Evolutionary conservation across 2,329 filamentous ascomycete genomes (phyloP).

Genomic region (Drechslerella dactyloides): DNA sequence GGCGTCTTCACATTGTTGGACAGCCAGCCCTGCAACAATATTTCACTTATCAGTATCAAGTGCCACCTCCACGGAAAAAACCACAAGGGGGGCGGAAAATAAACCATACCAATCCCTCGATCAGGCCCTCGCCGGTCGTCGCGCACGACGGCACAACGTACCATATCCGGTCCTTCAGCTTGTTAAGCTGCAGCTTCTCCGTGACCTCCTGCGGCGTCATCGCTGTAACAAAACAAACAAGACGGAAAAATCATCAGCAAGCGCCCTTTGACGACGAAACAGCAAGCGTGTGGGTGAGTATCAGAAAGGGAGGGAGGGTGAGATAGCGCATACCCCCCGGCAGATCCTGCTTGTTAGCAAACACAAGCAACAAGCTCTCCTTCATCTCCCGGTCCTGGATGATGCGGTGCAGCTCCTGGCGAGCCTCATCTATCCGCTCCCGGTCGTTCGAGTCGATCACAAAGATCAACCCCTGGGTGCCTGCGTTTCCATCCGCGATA

Average conservation of each 20-base stretch:
- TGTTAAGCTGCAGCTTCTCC: slow-evolving; percentile 74
- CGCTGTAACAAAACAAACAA: slow-evolving; percentile 62
- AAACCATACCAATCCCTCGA: slow-evolving; percentile 74
- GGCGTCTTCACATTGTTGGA: slow-evolving; percentile 79
- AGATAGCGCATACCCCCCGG: slow-evolving; percentile 68
- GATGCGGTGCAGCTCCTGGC: slow-evolving; percentile 92
- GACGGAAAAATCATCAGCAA: neutral
- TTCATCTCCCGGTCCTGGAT: slow-evolving; percentile 98
- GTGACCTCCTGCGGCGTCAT: slow-evolving; percentile 82
- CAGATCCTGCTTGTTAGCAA: slow-evolving; percentile 99
- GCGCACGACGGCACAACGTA: slow-evolving; percentile 84
- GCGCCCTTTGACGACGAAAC: neutral
- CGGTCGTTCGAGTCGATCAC: slow-evolving; percentile 96
- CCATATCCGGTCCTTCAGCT: slow-evolving; percentile 83
- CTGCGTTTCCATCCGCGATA: too few relatives aligned
- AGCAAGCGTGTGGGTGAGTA: neutral
- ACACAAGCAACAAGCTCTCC: slow-evolving; percentile 89
- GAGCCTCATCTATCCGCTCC: slow-evolving; percentile 87
- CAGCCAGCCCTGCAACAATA: slow-evolving; percentile 71
- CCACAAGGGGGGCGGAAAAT: slow-evolving; percentile 3
- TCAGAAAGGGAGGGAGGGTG: neutral
- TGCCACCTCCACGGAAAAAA: slow-evolving; percentile 51
- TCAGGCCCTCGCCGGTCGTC: slow-evolving; percentile 78
- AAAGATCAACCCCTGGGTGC: slow-evolving; percentile 97
- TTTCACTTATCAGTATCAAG: neutral